Evolutionary conservation across 2,329 filamentous ascomycete species (phyloP), one percentile per base, ranked within the genome.

Genomic region (Drechslera avenae): DNA sequence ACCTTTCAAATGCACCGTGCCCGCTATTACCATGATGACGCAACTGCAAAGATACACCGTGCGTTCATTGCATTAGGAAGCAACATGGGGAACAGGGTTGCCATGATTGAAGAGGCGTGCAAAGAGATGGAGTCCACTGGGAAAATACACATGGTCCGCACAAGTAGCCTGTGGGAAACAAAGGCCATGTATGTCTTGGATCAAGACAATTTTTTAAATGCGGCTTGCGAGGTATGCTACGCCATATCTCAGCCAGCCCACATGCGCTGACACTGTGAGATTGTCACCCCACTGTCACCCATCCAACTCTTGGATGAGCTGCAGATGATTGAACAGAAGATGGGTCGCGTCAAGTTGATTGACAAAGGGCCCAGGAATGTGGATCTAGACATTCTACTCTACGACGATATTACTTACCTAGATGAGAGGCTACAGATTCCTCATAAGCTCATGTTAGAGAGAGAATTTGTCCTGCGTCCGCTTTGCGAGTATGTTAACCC

Each of bases 301-400:
- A 76, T 93, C 35, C 81, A 85, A 35, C 81, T 99, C 14, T 78
- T 99, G 19, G 86, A 96, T 67, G 78, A 84, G 52, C 82, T 99
- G 1, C 93, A 99, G 69, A 81, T 82, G 26, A 93, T 99, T 62
- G 94, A 99, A 71, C 85, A 83, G 39, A 78, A 78, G 0, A 83
- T 97, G 68, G 92, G 92, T 0, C 83, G 94, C 48, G 83, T 85
- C 56, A 97, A 97, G 73, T 64, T 90, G 35, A 84, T 97, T 34
- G 91, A 97, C 66, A 99, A 99, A 71, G 94, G 94, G 0, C 94
- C 94, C 1, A 84, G 94, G 21, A 96, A 91, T 67, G 96, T 99
- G 55, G 94, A 99, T 67, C 79, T 99, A 12, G 94, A 99, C 67
- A 91, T 99, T 39, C 77, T 97, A 14, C 58, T 97, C 1, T 97